phyloP scores from a whole-genome alignment of 176 grass and related monocot species.

The Lolium rigidum region DNA sequence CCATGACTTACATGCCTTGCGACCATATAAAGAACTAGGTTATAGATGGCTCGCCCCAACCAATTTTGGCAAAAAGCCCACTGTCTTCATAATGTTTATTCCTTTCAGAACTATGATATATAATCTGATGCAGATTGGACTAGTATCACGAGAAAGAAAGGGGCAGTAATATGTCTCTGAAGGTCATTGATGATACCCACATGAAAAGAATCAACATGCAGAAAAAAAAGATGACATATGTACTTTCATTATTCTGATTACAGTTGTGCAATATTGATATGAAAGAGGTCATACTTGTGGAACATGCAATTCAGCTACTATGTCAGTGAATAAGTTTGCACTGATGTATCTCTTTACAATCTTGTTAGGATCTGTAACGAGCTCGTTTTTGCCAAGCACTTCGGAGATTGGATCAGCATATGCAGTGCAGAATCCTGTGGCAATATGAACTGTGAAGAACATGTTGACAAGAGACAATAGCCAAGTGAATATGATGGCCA shows the following conservation, averaged over 20 bases:
- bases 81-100: slow-evolving; percentile 44
- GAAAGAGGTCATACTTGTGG: slow-evolving; percentile 41
- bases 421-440: slow-evolving; percentile 54
- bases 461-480: slow-evolving; percentile 49
- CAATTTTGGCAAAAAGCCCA: slow-evolving; percentile 32
- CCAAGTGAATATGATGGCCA: slow-evolving; percentile 41
- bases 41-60: slow-evolving; percentile 48
- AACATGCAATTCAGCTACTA: slow-evolving; percentile 55
- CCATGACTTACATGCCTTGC: slow-evolving; percentile 44
- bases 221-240: too few relatives aligned
- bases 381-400: slow-evolving; percentile 59
- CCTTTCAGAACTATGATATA: slow-evolving; percentile 41
- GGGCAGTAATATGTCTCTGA: slow-evolving; percentile 11
- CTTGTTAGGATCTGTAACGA: slow-evolving; percentile 44
- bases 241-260: neutral
- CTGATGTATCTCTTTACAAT: slow-evolving; percentile 57
- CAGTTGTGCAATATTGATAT: neutral
- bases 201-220: neutral
- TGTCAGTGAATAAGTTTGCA: slow-evolving; percentile 6
- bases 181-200: slow-evolving; percentile 44
- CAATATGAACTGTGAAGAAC: slow-evolving; percentile 47
- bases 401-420: slow-evolving; percentile 60
- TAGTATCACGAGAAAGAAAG: slow-evolving; percentile 45
- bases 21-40: slow-evolving; percentile 50
- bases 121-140: slow-evolving; percentile 43